Conservation (phyloP, 2,329 filamentous ascomycete species). For the Diplodia mutila region DNA sequence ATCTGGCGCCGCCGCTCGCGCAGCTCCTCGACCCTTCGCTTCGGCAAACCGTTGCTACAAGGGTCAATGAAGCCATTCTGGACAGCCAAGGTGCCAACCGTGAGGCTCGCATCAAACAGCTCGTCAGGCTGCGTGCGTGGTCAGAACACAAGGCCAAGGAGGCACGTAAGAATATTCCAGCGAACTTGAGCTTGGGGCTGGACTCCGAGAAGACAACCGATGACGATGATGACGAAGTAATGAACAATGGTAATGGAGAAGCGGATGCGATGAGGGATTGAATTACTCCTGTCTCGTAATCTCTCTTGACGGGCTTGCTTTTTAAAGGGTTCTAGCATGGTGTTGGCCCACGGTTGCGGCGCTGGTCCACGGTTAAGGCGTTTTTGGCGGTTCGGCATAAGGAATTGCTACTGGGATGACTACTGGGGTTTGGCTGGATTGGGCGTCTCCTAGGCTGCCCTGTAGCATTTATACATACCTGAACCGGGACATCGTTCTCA, state of each 20-base stretch:
- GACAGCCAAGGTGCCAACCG: constrained; percentile 70
- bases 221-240: constrained; percentile 30
- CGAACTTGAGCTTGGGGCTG: constrained; percentile 47
- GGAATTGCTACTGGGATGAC: not conserved
- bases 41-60: constrained; percentile 79
- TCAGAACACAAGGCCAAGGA: constrained; percentile 67
- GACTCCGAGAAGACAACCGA: constrained; percentile 36
- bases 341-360: constrained; percentile 4
- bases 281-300: not conserved
- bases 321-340: constrained; percentile 8
- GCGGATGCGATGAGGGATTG: constrained; percentile 38
- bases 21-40: constrained; percentile 78
- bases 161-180: constrained; percentile 47
- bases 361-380: not conserved
- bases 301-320: not conserved
- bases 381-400: not conserved
- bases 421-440: not conserved
- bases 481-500: not conserved
- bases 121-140: constrained; percentile 85
- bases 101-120: constrained; percentile 79
- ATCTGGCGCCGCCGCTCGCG: constrained; percentile 74
- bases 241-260: constrained; percentile 41
- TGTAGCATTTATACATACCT: constrained; percentile 5
- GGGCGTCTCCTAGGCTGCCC: not conserved
- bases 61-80: constrained; percentile 88